Conservation (phyloP, 2,329 filamentous ascomycete species). For the Venturia pyrina region DNA sequence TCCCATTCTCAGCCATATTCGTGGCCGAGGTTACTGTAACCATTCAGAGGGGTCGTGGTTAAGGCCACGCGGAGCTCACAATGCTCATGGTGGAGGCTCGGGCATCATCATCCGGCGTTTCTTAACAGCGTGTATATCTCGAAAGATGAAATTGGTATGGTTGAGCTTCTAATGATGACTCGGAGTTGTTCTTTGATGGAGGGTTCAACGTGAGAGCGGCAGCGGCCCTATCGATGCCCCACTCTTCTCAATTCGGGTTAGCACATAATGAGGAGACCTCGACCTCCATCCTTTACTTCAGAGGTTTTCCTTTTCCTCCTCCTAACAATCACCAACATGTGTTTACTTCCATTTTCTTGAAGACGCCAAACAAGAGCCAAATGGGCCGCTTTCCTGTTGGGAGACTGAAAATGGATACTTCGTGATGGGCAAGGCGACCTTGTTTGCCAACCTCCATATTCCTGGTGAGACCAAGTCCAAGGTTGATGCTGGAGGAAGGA, state of each 20-base stretch:
- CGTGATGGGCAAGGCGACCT: constrained; percentile 18
- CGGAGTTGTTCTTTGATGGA: no score
- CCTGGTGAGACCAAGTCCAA: constrained; percentile 15
- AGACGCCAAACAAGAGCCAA: constrained; percentile 18
- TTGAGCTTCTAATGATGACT: not conserved
- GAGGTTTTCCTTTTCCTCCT: no score
- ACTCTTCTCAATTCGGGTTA: not conserved
- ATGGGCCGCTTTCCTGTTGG: constrained; percentile 14
- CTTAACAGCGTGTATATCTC: not conserved
- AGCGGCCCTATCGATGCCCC: not conserved
- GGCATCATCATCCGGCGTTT: not conserved
- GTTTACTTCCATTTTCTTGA: no score
- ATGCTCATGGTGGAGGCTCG: not conserved
- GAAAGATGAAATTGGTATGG: not conserved
- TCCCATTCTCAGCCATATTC: not conserved
- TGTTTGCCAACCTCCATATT: constrained; percentile 17
- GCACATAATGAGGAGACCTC: not conserved
- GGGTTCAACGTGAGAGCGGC: not conserved
- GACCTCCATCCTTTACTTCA: no score
- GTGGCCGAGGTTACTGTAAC: not conserved
- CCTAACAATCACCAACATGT: no score
- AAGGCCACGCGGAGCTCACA: not conserved
- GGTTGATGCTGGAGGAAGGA: constrained; percentile 16
- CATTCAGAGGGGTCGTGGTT: not conserved
- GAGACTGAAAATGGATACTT: constrained; percentile 19